These are phyloP conservation scores for Umbilicaria muhlenbergii DNA, from an alignment of 495 filamentous ascomycete genomes.

Conservation along the genomic window DNA sequence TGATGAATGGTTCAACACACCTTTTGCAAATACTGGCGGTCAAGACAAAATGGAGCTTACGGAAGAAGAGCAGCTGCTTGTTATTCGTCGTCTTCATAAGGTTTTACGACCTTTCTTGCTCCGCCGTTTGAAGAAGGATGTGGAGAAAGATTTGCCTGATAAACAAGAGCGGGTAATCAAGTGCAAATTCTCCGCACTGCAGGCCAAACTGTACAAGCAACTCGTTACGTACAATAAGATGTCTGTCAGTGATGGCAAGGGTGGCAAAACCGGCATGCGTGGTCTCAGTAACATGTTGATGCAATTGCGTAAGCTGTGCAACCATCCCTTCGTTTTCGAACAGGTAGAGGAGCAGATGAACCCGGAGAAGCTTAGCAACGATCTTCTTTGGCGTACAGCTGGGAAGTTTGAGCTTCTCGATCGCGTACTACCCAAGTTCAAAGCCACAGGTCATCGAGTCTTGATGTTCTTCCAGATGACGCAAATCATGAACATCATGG, in stretches of 20 bases:
- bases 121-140: constrained; percentile 93
- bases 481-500: constrained; percentile 99
- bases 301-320: constrained; percentile 97
- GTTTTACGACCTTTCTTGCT: constrained; percentile 94
- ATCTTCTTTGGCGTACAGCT: constrained; percentile 85
- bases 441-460: constrained; percentile 74
- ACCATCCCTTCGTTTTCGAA: constrained; percentile 97
- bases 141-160: constrained; percentile 95
- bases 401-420: constrained; percentile 97
- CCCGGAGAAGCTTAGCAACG: constrained; percentile 69
- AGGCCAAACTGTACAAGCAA: constrained; percentile 87
- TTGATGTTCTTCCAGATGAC: constrained; percentile 99
- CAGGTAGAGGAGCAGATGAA: constrained; percentile 98
- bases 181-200: constrained; percentile 91
- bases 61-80: constrained; percentile 97
- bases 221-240: constrained; percentile 91
- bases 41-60: constrained; percentile 97
- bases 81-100: constrained; percentile 97
- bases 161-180: constrained; percentile 99
- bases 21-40: constrained; percentile 93
- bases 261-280: constrained; percentile 86
- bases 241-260: constrained; percentile 85
- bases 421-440: constrained; percentile 83
- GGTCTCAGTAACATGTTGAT: constrained; percentile 99
- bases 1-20: constrained; percentile 99